Conservation (phyloP, 2,329 filamentous ascomycete genomes). For the Mycosphaerelloides madeirae region DNA sequence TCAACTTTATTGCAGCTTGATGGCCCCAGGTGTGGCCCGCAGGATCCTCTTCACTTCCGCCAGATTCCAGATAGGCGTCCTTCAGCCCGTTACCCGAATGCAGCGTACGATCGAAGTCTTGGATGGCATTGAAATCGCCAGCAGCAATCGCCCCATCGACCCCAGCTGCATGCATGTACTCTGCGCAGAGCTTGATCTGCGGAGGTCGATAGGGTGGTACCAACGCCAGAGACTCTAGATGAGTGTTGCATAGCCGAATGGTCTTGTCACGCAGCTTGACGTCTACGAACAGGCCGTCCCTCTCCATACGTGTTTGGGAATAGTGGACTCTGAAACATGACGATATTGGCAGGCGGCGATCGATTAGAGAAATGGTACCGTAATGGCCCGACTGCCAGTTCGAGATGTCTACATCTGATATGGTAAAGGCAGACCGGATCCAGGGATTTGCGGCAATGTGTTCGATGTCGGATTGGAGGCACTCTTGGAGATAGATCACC, state of each 20-base stretch:
- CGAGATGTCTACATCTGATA: conserved; percentile 44
- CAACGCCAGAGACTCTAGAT: conserved; percentile 52
- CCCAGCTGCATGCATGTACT: conserved; percentile 38
- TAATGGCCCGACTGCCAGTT: conserved; percentile 47
- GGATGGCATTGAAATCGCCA: conserved; percentile 57
- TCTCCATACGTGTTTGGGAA: conserved; percentile 43
- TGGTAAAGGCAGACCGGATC: conserved; percentile 45
- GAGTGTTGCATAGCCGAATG: conserved; percentile 52
- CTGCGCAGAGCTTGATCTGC: conserved; percentile 45
- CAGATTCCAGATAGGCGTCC: conserved; percentile 51
- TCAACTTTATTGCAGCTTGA: conserved; percentile 41
- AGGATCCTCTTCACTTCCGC: conserved; percentile 48
- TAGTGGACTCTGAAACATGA: conserved; percentile 51
- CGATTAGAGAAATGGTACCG: conserved; percentile 52
- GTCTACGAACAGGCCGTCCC: conserved; percentile 56
- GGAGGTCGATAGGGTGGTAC: conserved; percentile 47
- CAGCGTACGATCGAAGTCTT: conserved; percentile 49
- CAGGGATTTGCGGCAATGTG: conserved; percentile 44
- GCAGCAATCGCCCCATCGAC: conserved; percentile 43
- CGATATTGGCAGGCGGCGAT: conserved; percentile 42
- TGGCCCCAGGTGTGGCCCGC: conserved; percentile 57
- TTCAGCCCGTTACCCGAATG: conserved; percentile 46
- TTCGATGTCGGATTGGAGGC: conserved; percentile 43
- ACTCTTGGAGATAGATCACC: conserved; percentile 53
- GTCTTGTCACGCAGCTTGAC: conserved; percentile 32